Conservation (phyloP, 768 basidiomycete genomes). For the Serendipita sp. region DNA sequence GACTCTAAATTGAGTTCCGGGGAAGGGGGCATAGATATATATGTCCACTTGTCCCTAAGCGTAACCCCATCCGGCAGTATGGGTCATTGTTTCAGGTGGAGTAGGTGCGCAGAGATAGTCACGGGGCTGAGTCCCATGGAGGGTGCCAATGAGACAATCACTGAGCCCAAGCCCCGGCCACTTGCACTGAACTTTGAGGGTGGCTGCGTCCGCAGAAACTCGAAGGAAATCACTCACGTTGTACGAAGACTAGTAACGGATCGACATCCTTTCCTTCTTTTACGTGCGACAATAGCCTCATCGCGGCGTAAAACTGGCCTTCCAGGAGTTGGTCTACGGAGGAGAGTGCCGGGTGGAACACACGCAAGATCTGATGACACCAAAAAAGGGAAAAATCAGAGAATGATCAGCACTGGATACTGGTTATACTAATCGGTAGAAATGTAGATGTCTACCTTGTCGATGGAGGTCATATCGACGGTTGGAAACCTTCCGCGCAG, state of each 20-base stretch:
- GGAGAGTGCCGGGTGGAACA: constrained; percentile 42
- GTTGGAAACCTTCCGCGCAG: constrained; percentile 48
- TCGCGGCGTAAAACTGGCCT: constrained; percentile 61
- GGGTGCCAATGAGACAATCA: no score
- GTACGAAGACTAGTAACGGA: constrained; percentile 52
- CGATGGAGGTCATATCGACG: constrained; percentile 36
- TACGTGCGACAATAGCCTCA: constrained; percentile 49
- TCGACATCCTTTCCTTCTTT: constrained; percentile 48
- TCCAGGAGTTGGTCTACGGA: constrained; percentile 40
- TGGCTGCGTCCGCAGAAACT: neutral
- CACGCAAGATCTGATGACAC: constrained; percentile 38
- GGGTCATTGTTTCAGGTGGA: no score
- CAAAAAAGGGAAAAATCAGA: neutral
- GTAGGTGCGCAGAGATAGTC: no score
- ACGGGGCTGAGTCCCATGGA: no score
- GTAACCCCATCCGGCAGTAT: no score
- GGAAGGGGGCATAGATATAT: no score
- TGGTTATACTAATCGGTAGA: neutral
- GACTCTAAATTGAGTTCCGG: no score
- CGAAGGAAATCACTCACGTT: constrained; percentile 32
- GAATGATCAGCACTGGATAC: neutral
- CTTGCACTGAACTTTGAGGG: no score
- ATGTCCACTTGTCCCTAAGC: no score
- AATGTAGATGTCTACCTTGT: constrained; percentile 31
- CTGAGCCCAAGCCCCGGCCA: no score